Evolutionary conservation across 805 yeast species (phyloP).

Genomic region (Spathaspora girioi): DNA sequence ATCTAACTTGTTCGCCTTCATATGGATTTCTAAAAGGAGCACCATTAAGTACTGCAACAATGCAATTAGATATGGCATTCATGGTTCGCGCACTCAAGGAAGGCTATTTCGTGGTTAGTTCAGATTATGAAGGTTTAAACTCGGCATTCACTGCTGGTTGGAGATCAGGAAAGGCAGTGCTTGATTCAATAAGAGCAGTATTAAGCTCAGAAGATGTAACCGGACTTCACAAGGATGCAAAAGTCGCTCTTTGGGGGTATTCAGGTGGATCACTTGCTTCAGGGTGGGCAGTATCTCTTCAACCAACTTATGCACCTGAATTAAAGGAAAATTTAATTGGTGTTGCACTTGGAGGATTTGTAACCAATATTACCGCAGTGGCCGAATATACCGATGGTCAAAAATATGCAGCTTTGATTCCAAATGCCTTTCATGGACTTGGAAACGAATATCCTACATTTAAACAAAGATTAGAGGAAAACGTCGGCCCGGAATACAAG

Average conservation of each 20-base stretch:
- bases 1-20: conserved; percentile 24
- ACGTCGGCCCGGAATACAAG: neutral
- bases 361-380: conserved; percentile 28
- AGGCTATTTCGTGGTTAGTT: conserved; percentile 31
- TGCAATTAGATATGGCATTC: conserved; percentile 15
- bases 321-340: conserved; percentile 20
- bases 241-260: conserved; percentile 30
- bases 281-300: conserved; percentile 36
- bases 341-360: conserved; percentile 34
- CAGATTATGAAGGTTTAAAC: conserved; percentile 34
- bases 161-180: conserved; percentile 26
- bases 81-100: conserved; percentile 17
- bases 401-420: conserved; percentile 26
- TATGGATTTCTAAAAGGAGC: conserved; percentile 17
- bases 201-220: conserved; percentile 14
- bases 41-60: conserved; percentile 6
- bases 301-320: conserved; percentile 36
- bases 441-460: conserved; percentile 26
- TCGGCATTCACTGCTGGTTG: conserved; percentile 30
- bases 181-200: conserved; percentile 29
- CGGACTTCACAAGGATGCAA: conserved; percentile 16
- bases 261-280: conserved; percentile 39
- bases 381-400: conserved; percentile 21
- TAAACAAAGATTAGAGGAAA: neutral
- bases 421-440: conserved; percentile 27